Conservation (phyloP, 148 eudicot species). For the Chenopodium berlandieri region DNA sequence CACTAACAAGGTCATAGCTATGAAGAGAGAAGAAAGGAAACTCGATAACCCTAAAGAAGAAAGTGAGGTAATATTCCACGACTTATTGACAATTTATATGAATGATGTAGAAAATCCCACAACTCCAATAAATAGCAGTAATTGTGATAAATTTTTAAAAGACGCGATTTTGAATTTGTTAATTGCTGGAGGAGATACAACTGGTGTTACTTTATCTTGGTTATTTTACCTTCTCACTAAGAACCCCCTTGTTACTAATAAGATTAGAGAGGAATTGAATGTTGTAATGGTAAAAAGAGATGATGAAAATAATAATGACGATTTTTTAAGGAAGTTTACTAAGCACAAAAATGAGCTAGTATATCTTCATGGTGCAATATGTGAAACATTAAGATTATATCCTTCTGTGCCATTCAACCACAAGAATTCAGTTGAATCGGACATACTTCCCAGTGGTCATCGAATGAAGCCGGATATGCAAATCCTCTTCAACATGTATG, state of each 20-base stretch:
- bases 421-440: constrained; percentile 30
- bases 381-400: constrained; percentile 46
- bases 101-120: constrained; percentile 12
- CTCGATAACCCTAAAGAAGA: neutral
- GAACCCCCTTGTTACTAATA: constrained; percentile 23
- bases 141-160: constrained; percentile 17
- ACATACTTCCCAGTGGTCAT: constrained; percentile 42
- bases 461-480: constrained; percentile 24
- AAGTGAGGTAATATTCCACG: constrained; percentile 8
- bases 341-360: constrained; percentile 32
- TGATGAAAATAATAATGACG: neutral
- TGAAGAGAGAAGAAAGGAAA: constrained; percentile 23
- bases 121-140: neutral
- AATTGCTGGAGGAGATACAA: constrained; percentile 32
- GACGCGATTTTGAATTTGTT: constrained; percentile 22
- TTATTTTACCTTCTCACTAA: constrained; percentile 34
- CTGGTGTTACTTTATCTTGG: constrained; percentile 36
- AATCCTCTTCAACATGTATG: too few relatives aligned
- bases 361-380: constrained; percentile 42
- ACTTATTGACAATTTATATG: constrained; percentile 37
- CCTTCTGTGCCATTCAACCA: constrained; percentile 43
- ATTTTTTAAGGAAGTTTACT: neutral
- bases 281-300: neutral
- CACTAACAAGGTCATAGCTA: constrained; percentile 19
- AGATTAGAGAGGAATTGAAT: constrained; percentile 35